Base-by-base conservation (phyloP, 306 rosid species). In the Trichosanthes cucumerina region DNA sequence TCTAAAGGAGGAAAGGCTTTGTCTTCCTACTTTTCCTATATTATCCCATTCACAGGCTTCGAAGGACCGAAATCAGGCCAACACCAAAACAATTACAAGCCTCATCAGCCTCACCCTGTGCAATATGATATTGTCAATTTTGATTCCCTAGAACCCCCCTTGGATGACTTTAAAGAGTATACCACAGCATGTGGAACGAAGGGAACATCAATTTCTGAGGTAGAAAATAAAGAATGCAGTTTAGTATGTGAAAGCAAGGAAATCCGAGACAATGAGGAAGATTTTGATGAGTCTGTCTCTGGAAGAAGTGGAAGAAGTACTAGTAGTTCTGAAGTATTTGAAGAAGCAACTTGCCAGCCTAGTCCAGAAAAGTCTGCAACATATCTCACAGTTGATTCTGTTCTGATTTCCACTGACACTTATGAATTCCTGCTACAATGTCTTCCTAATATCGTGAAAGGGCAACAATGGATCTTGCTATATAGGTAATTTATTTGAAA, bases 361-460 rank as follows among this genome's bases (percentile, higher is more conserved):
- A 82, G 84, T 76, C 90, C 87, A 19, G 82, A 59, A 58, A 91
- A 85, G 85, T 82, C 86, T 75, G 60, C 46, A 10, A 65, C 87
- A 23, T 79, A 87, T 83, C 90, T 91, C 69, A 72, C 87, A 70
- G 92, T 88, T 56, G 92, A 89, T 44, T 95, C 99, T 33, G 85
- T 75, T 75, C 89, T 95, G 52, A 88, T 95, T 79, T 88, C 96
- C 53, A 62, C 89, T 0, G 88, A 88, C 39, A 83, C 91, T 81
- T 88, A 82, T 70, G 96, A 90, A 41, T 95, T 95, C 83, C 85
- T 95, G 57, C 84, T 80, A 82, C 87, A 90, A 12, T 91, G 90
- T 68, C 91, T 95, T 82, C 99, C 99, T 63, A 95, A 95, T 82
- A 95, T 95, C n/a, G 99, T 95, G 70, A 95, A 88, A 80, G 99